Percentiles rank a stretch among this genome's conserved stretches.
Evolutionary conservation across 2,329 filamentous ascomycete genomes (phyloP).

Genomic region (Monilinia polystroma): DNA sequence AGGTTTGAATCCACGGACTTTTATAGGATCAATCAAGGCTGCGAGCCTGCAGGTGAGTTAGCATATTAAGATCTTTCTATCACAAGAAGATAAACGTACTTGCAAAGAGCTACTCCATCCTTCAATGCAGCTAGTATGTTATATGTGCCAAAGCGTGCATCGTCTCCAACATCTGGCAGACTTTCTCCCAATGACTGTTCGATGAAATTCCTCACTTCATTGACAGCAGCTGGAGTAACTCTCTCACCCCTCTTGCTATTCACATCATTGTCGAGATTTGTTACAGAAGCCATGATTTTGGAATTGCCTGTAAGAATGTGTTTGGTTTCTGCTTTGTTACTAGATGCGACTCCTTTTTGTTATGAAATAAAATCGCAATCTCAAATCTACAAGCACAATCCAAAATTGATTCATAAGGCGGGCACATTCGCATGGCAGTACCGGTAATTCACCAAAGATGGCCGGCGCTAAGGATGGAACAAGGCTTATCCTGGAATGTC

Average conservation of each 20-base stretch:
- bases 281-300: conserved; percentile 78
- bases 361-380: conserved; percentile 20
- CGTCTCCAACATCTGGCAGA: conserved; percentile 58
- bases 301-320: neutral
- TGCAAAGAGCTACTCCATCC: conserved; percentile 91
- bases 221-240: conserved; percentile 87
- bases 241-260: conserved; percentile 87
- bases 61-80: conserved; percentile 21
- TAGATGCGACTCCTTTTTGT: conserved; percentile 19
- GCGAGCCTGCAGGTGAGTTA: conserved; percentile 56
- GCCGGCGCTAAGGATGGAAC: conserved; percentile 20
- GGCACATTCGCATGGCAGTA: conserved; percentile 6
- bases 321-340: neutral
- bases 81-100: conserved; percentile 52
- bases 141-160: conserved; percentile 20
- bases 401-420: conserved; percentile 10
- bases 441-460: conserved; percentile 12
- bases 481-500: conserved; percentile 16
- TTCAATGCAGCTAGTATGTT: conserved; percentile 81
- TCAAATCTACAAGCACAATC: conserved; percentile 19
- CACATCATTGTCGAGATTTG: conserved; percentile 93
- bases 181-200: conserved; percentile 74
- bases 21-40: conserved; percentile 74
- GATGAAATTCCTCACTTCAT: conserved; percentile 83
- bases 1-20: conserved; percentile 81